These are phyloP conservation scores for Apiospora marii DNA, from an alignment of 2,329 filamentous ascomycete species.

Conservation along the genomic window DNA sequence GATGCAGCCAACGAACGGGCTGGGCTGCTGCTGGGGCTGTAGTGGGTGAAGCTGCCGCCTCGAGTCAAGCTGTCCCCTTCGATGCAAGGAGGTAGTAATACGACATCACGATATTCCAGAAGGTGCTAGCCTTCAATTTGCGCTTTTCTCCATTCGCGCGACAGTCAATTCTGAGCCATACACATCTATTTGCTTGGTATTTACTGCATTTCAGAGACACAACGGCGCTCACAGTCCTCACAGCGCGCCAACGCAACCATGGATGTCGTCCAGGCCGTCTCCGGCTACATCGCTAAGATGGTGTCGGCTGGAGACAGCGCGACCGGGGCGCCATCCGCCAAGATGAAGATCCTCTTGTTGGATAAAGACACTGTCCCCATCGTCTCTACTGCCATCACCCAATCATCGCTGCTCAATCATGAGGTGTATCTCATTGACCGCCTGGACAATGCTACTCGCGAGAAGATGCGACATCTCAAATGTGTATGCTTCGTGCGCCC, in stretches of 20 bases:
- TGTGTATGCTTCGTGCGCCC: slow-evolving; percentile 94
- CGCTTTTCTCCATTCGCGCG: not conserved
- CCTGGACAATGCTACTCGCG: slow-evolving; percentile 85
- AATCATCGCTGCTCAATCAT: slow-evolving; percentile 92
- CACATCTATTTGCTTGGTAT: not conserved
- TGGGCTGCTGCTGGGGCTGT: not conserved
- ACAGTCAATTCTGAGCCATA: not conserved
- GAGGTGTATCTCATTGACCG: slow-evolving; percentile 98
- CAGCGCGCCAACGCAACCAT: slow-evolving; percentile 60
- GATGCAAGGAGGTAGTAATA: not conserved
- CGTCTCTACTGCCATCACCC: slow-evolving; percentile 92
- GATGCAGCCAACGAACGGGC: slow-evolving; percentile 18
- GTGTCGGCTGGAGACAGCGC: slow-evolving; percentile 81
- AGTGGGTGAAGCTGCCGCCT: slow-evolving; percentile 1
- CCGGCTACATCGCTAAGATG: slow-evolving; percentile 97
- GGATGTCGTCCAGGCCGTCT: slow-evolving; percentile 93
- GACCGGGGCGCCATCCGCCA: slow-evolving; percentile 73
- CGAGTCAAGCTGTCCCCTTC: slow-evolving; percentile 14
- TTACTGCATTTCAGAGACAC: not conserved
- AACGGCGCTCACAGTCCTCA: not conserved
- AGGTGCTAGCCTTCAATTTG: slow-evolving; percentile 3
- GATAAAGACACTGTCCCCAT: slow-evolving; percentile 95
- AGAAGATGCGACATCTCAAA: slow-evolving; percentile 97
- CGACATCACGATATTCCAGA: not conserved
- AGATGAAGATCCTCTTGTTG: slow-evolving; percentile 98